A percentile compares a stretch with the other conserved stretches of the same genome.
Evolutionary conservation across 106 monocot species (phyloP).

Genomic region (Dendrobium catenatum): DNA sequence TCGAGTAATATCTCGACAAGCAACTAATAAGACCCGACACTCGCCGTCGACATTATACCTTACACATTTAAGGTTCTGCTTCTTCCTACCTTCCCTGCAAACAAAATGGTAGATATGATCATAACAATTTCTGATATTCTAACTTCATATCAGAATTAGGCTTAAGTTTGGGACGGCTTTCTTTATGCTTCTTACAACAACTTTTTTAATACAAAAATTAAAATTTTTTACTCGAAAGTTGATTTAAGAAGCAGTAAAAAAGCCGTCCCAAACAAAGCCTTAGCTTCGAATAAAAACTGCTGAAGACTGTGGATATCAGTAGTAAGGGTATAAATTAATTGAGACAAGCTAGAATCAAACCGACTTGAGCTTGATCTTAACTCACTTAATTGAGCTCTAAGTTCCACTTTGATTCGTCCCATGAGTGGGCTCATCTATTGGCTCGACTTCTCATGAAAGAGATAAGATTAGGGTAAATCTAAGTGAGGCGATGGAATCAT

Average conservation of each 20-base stretch:
- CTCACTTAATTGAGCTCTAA: constrained; percentile 77
- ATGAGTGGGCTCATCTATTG: constrained; percentile 67
- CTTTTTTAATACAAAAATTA: too few relatives aligned
- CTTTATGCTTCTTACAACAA: too few relatives aligned
- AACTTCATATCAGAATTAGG: too few relatives aligned
- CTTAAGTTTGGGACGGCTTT: background rate
- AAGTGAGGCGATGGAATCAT: too few relatives aligned
- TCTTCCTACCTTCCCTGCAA: constrained; percentile 81
- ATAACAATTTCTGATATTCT: constrained; percentile 7
- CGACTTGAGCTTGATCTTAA: constrained; percentile 59
- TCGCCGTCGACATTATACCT: constrained; percentile 72
- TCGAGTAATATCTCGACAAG: constrained; percentile 76
- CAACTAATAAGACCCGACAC: constrained; percentile 66
- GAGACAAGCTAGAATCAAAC: background rate
- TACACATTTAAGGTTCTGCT: constrained; percentile 82
- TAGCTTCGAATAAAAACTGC: too few relatives aligned
- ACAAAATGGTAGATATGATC: background rate
- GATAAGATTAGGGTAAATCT: too few relatives aligned
- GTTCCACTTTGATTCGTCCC: constrained; percentile 70
- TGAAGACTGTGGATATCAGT: background rate
- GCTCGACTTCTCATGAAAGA: constrained; percentile 38
- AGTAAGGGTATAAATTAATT: background rate
- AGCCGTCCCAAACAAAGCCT: too few relatives aligned
- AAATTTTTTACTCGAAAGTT: too few relatives aligned
- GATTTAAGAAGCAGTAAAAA: too few relatives aligned